These are phyloP conservation scores for Coleophoma crateriformis DNA, from an alignment of 2,329 filamentous ascomycete species.

Conservation along the genomic window DNA sequence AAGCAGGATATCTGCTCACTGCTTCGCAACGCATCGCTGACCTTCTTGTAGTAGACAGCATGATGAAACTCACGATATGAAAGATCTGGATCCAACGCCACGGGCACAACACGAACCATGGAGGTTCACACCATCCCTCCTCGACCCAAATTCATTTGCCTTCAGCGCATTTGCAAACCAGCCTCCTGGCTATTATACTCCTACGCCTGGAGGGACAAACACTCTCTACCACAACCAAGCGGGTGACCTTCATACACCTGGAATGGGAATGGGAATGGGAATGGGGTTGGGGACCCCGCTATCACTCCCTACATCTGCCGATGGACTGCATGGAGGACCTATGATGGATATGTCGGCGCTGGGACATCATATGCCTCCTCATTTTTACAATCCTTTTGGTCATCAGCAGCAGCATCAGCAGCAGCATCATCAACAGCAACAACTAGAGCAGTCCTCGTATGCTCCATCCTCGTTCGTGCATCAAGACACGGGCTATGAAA, in stretches of 20 bases:
- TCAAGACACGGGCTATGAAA: constrained; percentile 74
- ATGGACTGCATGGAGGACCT: constrained; percentile 53
- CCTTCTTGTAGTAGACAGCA: too few species aligned
- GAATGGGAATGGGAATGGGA: constrained; percentile 59
- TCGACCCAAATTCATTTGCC: constrained; percentile 79
- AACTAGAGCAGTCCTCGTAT: constrained; percentile 46
- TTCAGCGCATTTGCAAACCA: constrained; percentile 78
- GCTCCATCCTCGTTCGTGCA: constrained; percentile 78
- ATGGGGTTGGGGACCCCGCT: constrained; percentile 57
- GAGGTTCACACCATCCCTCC: constrained; percentile 81
- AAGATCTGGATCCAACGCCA: constrained; percentile 80
- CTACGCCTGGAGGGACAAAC: constrained; percentile 75
- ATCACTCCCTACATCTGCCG: constrained; percentile 68
- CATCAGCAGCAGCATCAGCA: constrained; percentile 40
- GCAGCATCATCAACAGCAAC: constrained; percentile 40
- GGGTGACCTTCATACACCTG: constrained; percentile 82
- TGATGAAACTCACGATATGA: constrained; percentile 32
- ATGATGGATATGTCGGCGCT: constrained; percentile 65
- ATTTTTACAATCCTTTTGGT: constrained; percentile 68
- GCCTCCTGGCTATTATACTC: constrained; percentile 79
- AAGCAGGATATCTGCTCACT: too few species aligned
- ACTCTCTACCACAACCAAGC: constrained; percentile 78
- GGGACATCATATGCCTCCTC: constrained; percentile 44
- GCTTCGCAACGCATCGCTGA: too few species aligned
- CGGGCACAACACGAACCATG: constrained; percentile 75